phyloP scores from a whole-genome alignment of 495 filamentous ascomycete genomes.

The Penicillium goetzii region DNA sequence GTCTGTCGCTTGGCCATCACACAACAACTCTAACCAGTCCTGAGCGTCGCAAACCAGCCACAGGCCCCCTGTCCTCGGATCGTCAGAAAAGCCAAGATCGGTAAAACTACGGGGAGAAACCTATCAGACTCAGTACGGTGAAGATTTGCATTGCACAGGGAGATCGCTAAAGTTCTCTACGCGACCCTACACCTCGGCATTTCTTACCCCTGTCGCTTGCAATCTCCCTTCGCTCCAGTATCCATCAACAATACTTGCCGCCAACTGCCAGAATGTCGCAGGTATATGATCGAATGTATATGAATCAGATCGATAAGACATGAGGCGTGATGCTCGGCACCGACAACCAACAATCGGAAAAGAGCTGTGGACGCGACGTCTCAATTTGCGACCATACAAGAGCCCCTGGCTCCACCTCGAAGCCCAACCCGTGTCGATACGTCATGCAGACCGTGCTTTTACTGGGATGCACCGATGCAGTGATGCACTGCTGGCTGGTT shows the following conservation, averaged over 20 bases:
- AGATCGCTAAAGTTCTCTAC: not conserved
- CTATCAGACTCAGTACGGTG: constrained; percentile 4
- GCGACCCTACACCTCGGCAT: not conserved
- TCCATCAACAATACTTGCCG: not conserved
- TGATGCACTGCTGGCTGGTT: not conserved
- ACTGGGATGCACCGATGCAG: not conserved
- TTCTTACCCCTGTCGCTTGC: not conserved
- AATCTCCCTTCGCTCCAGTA: not conserved
- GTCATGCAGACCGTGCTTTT: not conserved
- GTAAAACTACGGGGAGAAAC: constrained; percentile 6
- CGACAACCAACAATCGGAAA: not conserved
- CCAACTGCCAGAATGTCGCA: not conserved
- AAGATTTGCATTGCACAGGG: constrained; percentile 12
- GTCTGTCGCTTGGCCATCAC: constrained; percentile 12
- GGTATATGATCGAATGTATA: not conserved
- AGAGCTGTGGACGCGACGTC: not conserved
- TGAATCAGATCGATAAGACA: constrained; percentile 4
- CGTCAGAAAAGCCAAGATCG: not conserved
- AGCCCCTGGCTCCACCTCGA: constrained; percentile 9
- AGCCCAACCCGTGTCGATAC: not conserved
- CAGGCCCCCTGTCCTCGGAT: not conserved
- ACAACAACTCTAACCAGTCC: not conserved
- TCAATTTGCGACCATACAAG: constrained; percentile 1
- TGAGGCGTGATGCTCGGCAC: not conserved
- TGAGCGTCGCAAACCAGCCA: not conserved